Base-by-base conservation (phyloP, 2,329 filamentous ascomycete species). In the Huntiella moniliformis region DNA sequence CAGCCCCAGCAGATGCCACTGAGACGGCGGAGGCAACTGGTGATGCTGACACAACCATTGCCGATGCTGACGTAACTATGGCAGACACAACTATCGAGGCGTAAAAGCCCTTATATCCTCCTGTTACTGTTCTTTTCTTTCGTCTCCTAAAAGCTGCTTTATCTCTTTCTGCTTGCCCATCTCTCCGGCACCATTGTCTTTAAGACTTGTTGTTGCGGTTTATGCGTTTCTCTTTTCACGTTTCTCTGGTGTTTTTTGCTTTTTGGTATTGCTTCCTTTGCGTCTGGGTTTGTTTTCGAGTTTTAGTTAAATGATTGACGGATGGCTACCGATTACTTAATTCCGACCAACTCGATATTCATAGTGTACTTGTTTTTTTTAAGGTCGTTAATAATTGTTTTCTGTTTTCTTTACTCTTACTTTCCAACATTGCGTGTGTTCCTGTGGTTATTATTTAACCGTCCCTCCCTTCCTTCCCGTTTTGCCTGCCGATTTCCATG, bases 1-100 rank as follows among this genome's bases (percentile, higher is more conserved):
- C 22, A 3, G 22, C 6, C 22, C 22, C 22, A 3, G 10, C 22
- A 10, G 22, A 28, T 28, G 22, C 22, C 22, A 28, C 22, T 28
- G 22, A 28, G 10, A 8, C 22, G 6, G 38, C 17, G 16, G 18
- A 41, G 18, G 7, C 17, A 22, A 8, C 28, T 17, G 43, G 39
- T 15, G 47, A 56, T 39, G 57, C 55, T 18, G 59, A 61, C 41
- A 53, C 56, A 33, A 58, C 60, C 11, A 59, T 59, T 44, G 38
- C 46, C 4, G 53, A 54, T 38, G 52, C 48, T n/a, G 53, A 53
- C 50, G 52, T 52, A 11, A 53, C 50, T 3, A 53, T 52, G 33
- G 53, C 54, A 12, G 54, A 47, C 42, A 42, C 43, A 7, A 43
- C 38, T 12, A 45, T 50, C 16, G 49, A 50, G n/a, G 48, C 39